A percentile compares a stretch with the other conserved stretches of the same genome.
Conservation (phyloP, 805 yeast species). For the Zygotorulaspora sp. region DNA sequence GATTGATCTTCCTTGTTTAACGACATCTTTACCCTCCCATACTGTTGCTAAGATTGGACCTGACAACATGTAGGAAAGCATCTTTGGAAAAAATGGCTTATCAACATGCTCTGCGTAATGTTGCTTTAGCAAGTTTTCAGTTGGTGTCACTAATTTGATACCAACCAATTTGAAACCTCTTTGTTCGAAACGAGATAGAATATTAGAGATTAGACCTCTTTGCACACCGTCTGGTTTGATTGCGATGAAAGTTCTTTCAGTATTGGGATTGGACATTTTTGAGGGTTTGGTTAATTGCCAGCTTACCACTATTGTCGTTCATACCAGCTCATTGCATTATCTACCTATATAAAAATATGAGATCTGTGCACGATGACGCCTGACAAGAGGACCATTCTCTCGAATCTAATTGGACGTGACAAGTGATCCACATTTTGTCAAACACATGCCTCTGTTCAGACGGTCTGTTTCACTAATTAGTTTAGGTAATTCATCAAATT, state of each 20-base stretch:
- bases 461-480: not conserved
- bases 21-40: conserved; percentile 99
- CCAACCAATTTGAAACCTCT: conserved; percentile 98
- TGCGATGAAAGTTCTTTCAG: conserved; percentile 89
- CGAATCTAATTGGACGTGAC: conserved; percentile 1
- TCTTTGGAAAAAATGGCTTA: conserved; percentile 98
- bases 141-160: conserved; percentile 83
- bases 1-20: conserved; percentile 95
- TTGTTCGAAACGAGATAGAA: conserved; percentile 89
- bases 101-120: conserved; percentile 94
- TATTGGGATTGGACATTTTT: conserved; percentile 22
- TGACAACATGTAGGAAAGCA: conserved; percentile 92
- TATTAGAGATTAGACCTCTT: conserved; percentile 90
- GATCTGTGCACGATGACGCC: not conserved
- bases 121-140: conserved; percentile 80
- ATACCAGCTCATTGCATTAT: too few species aligned
- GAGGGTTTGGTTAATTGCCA: not conserved
- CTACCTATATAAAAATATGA: not conserved
- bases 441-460: not conserved
- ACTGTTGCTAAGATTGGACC: conserved; percentile 99
- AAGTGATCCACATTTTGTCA: not conserved
- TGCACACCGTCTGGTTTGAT: conserved; percentile 99
- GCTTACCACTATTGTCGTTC: too few species aligned
- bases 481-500: not conserved
- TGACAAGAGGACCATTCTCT: not conserved